phyloP scores from a whole-genome alignment of 2,329 filamentous ascomycete species.

The Penicillium sclerotigenum region DNA sequence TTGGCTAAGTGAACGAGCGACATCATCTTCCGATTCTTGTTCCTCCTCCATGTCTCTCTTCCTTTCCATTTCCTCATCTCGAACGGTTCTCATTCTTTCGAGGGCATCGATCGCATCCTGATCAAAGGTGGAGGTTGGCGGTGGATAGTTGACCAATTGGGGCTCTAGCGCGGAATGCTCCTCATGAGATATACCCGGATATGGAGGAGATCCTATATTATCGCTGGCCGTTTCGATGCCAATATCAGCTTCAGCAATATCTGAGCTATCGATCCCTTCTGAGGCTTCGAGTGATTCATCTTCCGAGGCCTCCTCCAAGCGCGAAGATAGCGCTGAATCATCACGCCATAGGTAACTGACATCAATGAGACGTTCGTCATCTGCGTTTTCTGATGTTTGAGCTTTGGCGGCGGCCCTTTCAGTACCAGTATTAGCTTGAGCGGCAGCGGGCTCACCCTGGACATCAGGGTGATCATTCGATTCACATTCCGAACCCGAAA shows the following conservation, averaged over 20 bases:
- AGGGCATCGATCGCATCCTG: slow-evolving; percentile 5
- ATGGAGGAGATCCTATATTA: neutral
- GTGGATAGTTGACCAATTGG: neutral
- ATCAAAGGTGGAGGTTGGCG: neutral
- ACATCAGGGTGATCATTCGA: neutral
- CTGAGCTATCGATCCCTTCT: neutral
- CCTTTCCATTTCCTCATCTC: slow-evolving; percentile 5
- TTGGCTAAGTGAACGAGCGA: neutral
- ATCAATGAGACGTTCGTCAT: neutral
- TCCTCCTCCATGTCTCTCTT: neutral
- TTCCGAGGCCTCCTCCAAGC: neutral
- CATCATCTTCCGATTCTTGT: slow-evolving; percentile 3
- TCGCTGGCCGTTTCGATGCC: neutral
- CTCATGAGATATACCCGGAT: neutral
- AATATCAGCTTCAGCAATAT: neutral
- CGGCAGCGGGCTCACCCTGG: neutral
- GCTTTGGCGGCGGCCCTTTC: neutral
- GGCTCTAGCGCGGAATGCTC: slow-evolving; percentile 29
- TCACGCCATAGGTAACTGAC: neutral
- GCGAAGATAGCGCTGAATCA: neutral
- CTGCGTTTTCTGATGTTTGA: neutral
- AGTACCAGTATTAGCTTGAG: neutral
- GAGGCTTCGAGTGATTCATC: neutral
- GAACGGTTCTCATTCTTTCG: neutral
- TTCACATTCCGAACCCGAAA: neutral